These are phyloP conservation scores for Yarrowia hollandica DNA, from an alignment of 805 yeast species.

Conservation along the genomic window DNA sequence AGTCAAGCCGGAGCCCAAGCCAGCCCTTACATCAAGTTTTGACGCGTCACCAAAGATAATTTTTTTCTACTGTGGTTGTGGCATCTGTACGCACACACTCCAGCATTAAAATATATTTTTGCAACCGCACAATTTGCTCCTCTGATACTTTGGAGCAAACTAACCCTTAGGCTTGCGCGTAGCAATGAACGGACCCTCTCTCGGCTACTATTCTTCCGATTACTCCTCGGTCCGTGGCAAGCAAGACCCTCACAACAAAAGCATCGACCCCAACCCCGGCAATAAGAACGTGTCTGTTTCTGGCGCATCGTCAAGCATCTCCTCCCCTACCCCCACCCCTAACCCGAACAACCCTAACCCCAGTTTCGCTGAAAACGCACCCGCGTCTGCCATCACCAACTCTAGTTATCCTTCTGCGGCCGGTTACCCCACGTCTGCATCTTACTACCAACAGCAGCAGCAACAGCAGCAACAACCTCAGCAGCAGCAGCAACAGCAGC, in stretches of 20 bases:
- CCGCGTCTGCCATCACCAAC: slow-evolving; percentile 15
- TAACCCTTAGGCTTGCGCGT: slow-evolving; percentile 1
- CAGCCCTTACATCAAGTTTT: not conserved
- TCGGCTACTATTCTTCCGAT: slow-evolving; percentile 21
- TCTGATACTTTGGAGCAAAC: not conserved
- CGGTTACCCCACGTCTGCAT: slow-evolving; percentile 28
- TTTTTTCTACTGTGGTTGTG: too few relatives aligned
- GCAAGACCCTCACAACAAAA: not conserved
- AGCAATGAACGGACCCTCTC: slow-evolving; percentile 23
- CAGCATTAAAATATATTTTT: slow-evolving; percentile 2
- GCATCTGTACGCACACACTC: not conserved
- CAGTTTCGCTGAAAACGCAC: slow-evolving; percentile 4
- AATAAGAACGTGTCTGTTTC: not conserved
- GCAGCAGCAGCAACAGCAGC: too few relatives aligned
- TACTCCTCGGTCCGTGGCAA: slow-evolving; percentile 21
- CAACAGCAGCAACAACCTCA: not conserved
- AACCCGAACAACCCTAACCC: slow-evolving; percentile 25
- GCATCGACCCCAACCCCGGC: not conserved
- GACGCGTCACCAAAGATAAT: slow-evolving; percentile 3
- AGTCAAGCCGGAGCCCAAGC: not conserved
- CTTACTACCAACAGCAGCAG: slow-evolving; percentile 10
- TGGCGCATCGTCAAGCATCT: not conserved
- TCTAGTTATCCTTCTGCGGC: slow-evolving; percentile 17
- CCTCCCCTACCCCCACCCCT: slow-evolving; percentile 3
- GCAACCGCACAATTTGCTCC: not conserved